Evolutionary conservation across 345 rosid genomes (phyloP).

Genomic region (Laguncularia racemosa): DNA sequence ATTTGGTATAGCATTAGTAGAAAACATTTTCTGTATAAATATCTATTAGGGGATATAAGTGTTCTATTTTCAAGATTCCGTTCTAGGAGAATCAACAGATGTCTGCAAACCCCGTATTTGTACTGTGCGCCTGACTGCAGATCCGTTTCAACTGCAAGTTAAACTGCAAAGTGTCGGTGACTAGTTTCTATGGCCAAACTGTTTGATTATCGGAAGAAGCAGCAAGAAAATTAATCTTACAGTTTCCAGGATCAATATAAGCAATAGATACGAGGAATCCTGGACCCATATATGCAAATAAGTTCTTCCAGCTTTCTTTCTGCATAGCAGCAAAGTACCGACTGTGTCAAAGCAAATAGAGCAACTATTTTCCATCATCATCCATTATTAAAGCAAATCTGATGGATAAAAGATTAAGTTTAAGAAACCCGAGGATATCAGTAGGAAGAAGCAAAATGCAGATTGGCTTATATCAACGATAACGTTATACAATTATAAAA

Average conservation of each 20-base stretch:
- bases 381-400: too few species aligned
- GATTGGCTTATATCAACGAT: neutral
- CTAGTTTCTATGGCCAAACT: neutral
- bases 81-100: neutral
- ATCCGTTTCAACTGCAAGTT: constrained; percentile 86
- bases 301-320: constrained; percentile 88
- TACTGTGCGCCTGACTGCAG: constrained; percentile 86
- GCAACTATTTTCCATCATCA: too few species aligned
- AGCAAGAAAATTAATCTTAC: constrained; percentile 32
- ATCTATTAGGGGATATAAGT: too few species aligned
- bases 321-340: constrained; percentile 20
- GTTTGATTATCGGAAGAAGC: too few species aligned
- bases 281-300: constrained; percentile 86
- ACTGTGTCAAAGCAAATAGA: too few species aligned
- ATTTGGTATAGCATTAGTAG: too few species aligned
- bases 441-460: too few species aligned
- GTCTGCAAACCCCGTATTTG: constrained; percentile 59
- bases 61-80: neutral
- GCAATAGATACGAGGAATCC: constrained; percentile 97
- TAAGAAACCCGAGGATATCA: too few species aligned
- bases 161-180: neutral
- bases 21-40: too few species aligned
- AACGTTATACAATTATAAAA: too few species aligned
- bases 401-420: too few species aligned
- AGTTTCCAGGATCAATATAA: constrained; percentile 95